phyloP scores from a whole-genome alignment of 2,329 filamentous ascomycete species.

The Aureobasidium pullulans region DNA sequence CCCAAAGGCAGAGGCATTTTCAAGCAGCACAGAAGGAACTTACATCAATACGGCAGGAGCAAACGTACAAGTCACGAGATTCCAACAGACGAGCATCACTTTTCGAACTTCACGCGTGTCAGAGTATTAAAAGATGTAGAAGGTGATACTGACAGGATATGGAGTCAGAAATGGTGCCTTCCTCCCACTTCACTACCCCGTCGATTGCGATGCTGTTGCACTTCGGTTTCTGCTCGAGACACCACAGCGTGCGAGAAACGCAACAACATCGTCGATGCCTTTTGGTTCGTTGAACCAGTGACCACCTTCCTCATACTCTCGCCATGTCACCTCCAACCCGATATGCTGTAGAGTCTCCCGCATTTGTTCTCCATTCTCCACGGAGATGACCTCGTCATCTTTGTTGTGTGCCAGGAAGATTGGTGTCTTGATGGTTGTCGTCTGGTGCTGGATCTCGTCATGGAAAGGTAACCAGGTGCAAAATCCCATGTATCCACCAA shows the following conservation, averaged over 20 bases:
- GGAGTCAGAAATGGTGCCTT: too few relatives aligned
- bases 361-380: conserved; percentile 15
- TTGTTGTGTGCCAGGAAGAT: conserved; percentile 18
- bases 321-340: conserved; percentile 18
- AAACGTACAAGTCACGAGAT: too few relatives aligned
- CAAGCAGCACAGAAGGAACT: too few relatives aligned
- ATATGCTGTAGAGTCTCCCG: conserved; percentile 9
- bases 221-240: not conserved
- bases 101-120: too few relatives aligned
- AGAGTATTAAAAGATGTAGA: too few relatives aligned
- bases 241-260: conserved; percentile 11
- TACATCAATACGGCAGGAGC: too few relatives aligned
- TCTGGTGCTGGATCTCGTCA: not conserved
- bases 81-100: too few relatives aligned
- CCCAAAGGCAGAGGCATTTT: too few relatives aligned
- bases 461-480: conserved; percentile 10
- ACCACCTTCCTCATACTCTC: conserved; percentile 17
- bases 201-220: not conserved
- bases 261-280: conserved; percentile 19
- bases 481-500: conserved; percentile 9
- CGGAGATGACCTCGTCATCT: conserved; percentile 19
- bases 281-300: conserved; percentile 22
- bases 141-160: too few relatives aligned
- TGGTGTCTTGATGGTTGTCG: conserved; percentile 16
- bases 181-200: too few relatives aligned